Conservation (phyloP, 495 filamentous ascomycete species). For the Darksidea phi region DNA sequence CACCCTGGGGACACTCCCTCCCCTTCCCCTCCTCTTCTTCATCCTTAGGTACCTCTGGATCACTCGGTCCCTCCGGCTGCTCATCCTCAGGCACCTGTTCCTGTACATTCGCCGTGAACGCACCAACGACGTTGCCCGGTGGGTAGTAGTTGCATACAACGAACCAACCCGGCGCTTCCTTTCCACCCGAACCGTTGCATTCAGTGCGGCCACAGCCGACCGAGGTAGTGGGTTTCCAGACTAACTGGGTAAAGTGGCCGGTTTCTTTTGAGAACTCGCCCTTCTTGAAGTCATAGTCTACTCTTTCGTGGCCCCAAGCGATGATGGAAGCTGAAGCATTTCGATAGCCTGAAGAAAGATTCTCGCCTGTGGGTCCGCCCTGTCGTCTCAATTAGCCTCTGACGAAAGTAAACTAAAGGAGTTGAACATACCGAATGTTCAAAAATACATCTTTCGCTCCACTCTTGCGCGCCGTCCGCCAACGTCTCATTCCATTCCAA, state of each 20-base stretch:
- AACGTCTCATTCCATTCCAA: constrained; percentile 67
- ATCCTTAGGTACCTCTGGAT: background rate
- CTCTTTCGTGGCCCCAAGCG: constrained; percentile 66
- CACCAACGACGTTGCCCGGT: constrained; percentile 67
- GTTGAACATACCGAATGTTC: constrained; percentile 56
- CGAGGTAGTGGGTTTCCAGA: constrained; percentile 68
- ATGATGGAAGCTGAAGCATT: constrained; percentile 60
- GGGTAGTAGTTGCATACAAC: constrained; percentile 81
- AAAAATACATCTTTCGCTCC: constrained; percentile 57
- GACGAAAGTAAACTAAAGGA: background rate
- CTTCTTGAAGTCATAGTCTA: constrained; percentile 57
- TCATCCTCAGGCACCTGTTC: constrained; percentile 7
- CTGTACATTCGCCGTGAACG: constrained; percentile 55
- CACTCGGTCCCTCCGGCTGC: background rate
- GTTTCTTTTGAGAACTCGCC: constrained; percentile 58
- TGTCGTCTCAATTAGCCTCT: constrained; percentile 34
- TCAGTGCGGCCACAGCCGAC: constrained; percentile 67
- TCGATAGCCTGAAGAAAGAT: constrained; percentile 67
- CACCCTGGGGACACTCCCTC: constrained; percentile 15
- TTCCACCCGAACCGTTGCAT: constrained; percentile 46
- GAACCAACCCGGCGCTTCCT: constrained; percentile 61
- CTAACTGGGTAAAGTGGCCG: constrained; percentile 84
- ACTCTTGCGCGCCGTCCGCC: constrained; percentile 54
- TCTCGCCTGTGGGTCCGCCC: constrained; percentile 72
- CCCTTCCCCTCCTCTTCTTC: constrained; percentile 5